Conservation (phyloP, 768 basidiomycete genomes). For the Mycena galopus region DNA sequence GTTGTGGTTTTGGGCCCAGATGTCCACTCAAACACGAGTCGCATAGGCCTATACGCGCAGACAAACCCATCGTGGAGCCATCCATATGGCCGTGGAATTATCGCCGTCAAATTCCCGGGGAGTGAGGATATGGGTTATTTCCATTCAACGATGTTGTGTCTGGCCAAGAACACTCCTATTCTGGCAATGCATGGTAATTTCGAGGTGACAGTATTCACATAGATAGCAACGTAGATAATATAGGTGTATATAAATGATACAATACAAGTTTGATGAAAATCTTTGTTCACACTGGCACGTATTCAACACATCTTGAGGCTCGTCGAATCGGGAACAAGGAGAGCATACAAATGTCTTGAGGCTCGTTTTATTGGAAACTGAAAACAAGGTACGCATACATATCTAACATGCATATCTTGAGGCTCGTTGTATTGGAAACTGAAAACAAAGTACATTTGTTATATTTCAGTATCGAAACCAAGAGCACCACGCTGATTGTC, state of each 20-base stretch:
- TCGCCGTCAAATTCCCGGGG: neutral
- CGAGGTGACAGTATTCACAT: neutral
- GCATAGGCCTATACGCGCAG: neutral
- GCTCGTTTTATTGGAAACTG: too few relatives aligned
- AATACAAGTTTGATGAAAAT: neutral
- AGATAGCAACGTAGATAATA: too few relatives aligned
- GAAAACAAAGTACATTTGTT: too few relatives aligned
- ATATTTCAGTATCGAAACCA: too few relatives aligned
- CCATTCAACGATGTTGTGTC: neutral
- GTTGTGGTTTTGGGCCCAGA: conserved; percentile 6
- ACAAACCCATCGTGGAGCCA: neutral
- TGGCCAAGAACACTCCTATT: too few relatives aligned
- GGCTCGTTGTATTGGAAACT: too few relatives aligned
- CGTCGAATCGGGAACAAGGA: neutral
- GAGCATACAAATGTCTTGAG: neutral
- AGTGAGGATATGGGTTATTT: neutral
- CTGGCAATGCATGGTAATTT: too few relatives aligned
- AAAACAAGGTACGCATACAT: too few relatives aligned
- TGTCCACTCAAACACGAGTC: conserved; percentile 1
- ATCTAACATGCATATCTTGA: too few relatives aligned
- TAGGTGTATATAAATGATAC: too few relatives aligned
- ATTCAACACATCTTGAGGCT: too few relatives aligned
- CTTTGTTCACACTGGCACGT: neutral
- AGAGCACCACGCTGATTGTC: too few relatives aligned
- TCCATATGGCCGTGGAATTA: neutral